phyloP scores from a whole-genome alignment of 306 rosid species.

The Quercus robur region DNA sequence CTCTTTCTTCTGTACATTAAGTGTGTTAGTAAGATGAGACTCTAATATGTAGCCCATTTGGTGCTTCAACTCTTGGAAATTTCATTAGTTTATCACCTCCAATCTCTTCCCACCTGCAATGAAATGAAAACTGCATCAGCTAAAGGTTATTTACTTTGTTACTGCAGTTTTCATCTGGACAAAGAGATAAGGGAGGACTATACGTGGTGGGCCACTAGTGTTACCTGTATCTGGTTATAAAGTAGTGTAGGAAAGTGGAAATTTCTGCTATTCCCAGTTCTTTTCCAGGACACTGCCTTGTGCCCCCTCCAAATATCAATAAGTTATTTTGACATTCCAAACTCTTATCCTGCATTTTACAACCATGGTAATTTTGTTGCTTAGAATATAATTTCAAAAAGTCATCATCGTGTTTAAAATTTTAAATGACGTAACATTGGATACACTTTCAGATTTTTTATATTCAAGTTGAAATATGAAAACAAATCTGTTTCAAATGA shows the following conservation, averaged over 20 bases:
- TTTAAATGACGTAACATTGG: too few species aligned
- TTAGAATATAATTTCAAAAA: background rate
- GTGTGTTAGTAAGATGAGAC: constrained; percentile 57
- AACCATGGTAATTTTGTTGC: constrained; percentile 8
- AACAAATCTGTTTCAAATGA: too few species aligned
- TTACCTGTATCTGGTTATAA: constrained; percentile 95
- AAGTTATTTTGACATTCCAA: constrained; percentile 54
- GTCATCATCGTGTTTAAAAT: too few species aligned
- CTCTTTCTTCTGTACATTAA: constrained; percentile 47
- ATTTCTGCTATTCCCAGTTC: constrained; percentile 89
- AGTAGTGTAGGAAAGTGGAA: constrained; percentile 82
- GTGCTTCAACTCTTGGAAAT: constrained; percentile 96
- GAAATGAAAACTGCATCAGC: background rate
- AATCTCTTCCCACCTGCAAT: constrained; percentile 94
- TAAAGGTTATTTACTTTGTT: background rate
- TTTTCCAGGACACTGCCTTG: constrained; percentile 89
- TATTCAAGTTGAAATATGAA: too few species aligned
- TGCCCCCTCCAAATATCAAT: constrained; percentile 93
- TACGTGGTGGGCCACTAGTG: background rate
- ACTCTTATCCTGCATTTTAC: constrained; percentile 55
- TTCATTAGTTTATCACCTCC: constrained; percentile 90
- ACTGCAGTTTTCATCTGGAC: background rate
- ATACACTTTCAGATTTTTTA: too few species aligned
- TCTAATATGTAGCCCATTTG: constrained; percentile 89
- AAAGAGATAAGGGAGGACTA: background rate